These are phyloP conservation scores for Decorospora gaudefroyi DNA, from an alignment of 2,329 filamentous ascomycete genomes.

Conservation along the genomic window DNA sequence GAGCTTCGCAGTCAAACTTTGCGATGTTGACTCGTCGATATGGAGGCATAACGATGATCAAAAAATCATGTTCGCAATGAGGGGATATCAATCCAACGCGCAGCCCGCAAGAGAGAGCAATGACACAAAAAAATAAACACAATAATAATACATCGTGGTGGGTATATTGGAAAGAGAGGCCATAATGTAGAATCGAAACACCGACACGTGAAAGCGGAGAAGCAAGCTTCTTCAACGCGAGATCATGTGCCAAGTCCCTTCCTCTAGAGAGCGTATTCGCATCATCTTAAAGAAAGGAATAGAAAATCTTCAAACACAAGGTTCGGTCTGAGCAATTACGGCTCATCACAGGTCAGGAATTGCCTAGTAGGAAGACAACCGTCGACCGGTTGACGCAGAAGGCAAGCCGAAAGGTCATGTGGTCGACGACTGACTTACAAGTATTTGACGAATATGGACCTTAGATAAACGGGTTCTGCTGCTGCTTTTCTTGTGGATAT, in stretches of 20 bases:
- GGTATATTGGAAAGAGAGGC: slow-evolving; percentile 18
- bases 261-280: slow-evolving; percentile 46
- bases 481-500: slow-evolving; percentile 27
- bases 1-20: slow-evolving; percentile 22
- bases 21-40: too few species aligned
- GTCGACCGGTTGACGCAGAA: slow-evolving; percentile 49
- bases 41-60: too few species aligned
- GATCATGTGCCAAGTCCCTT: slow-evolving; percentile 30
- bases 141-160: slow-evolving; percentile 35
- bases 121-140: slow-evolving; percentile 44
- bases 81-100: slow-evolving; percentile 47
- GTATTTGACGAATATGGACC: slow-evolving; percentile 30
- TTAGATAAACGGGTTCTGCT: slow-evolving; percentile 50
- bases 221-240: slow-evolving; percentile 47
- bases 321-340: slow-evolving; percentile 52
- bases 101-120: slow-evolving; percentile 44
- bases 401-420: slow-evolving; percentile 55
- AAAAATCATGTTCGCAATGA: slow-evolving; percentile 36
- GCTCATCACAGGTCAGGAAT: slow-evolving; percentile 44
- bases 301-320: slow-evolving; percentile 45
- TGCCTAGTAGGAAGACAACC: slow-evolving; percentile 19
- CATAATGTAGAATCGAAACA: slow-evolving; percentile 42
- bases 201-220: slow-evolving; percentile 43
- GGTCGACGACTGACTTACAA: slow-evolving; percentile 20
- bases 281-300: slow-evolving; percentile 35